A percentile compares a stretch with the other conserved stretches of the same genome.
Evolutionary conservation across 208 protist genomes (phyloP).

Genomic region (Acanthamoeba sp.): DNA sequence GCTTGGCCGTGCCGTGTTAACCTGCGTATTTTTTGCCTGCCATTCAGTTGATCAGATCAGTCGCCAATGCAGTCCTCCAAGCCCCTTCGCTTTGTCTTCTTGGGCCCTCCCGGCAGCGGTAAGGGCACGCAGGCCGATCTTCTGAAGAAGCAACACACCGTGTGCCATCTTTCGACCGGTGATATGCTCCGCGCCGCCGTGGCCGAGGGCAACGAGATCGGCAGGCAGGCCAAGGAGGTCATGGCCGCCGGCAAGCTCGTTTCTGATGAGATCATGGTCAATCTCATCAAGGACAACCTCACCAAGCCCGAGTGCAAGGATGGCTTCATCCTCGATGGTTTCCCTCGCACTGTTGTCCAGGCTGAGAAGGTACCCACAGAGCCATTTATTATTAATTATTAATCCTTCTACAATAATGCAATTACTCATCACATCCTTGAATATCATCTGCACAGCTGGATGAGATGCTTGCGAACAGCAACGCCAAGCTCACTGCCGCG

Average conservation of each 20-base stretch:
- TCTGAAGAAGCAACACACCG: conserved; percentile 80
- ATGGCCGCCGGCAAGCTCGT: conserved; percentile 88
- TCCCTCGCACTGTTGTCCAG: conserved; percentile 89
- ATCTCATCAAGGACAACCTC: conserved; percentile 87
- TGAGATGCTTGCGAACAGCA: conserved; percentile 81
- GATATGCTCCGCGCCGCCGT: conserved; percentile 90
- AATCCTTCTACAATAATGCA: no score
- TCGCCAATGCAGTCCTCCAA: conserved; percentile 15
- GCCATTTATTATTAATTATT: background rate
- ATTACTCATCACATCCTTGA: no score
- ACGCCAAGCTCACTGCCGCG: conserved; percentile 83
- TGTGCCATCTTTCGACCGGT: conserved; percentile 88
- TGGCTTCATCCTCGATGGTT: conserved; percentile 90
- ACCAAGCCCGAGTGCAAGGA: conserved; percentile 26
- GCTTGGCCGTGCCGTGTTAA: no score
- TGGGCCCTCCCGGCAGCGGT: conserved; percentile 88
- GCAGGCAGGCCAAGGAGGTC: conserved; percentile 85
- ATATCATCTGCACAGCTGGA: no score
- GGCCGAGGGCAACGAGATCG: conserved; percentile 75
- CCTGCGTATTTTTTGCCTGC: background rate
- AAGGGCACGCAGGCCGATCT: conserved; percentile 88
- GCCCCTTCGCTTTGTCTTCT: conserved; percentile 76
- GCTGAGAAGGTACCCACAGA: conserved; percentile 84
- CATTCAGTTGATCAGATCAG: background rate
- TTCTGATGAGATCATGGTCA: conserved; percentile 86